Evolutionary conservation across 768 basidiomycete genomes (phyloP).

Genomic region (Leccinellum rugosiceps): DNA sequence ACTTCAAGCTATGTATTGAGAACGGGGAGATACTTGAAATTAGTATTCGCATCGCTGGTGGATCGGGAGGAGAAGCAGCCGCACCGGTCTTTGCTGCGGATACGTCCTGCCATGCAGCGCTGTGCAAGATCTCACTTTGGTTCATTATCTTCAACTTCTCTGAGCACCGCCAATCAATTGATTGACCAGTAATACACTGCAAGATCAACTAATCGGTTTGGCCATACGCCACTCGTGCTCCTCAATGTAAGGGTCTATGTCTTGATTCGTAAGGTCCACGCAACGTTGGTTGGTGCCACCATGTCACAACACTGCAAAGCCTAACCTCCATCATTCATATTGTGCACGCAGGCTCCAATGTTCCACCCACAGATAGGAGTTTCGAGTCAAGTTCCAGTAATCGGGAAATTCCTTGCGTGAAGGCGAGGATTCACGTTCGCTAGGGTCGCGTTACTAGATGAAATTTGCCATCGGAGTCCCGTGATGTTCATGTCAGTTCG

Average conservation of each 20-base stretch:
- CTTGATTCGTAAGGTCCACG: neutral
- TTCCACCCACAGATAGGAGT: constrained; percentile 9
- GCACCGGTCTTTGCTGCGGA: constrained; percentile 16
- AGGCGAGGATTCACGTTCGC: neutral
- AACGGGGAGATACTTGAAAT: neutral
- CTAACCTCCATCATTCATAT: constrained; percentile 2
- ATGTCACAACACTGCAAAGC: neutral
- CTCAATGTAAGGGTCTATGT: constrained; percentile 1
- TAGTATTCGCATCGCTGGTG: constrained; percentile 7
- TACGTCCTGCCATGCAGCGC: neutral
- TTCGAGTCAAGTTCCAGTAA: too few species aligned
- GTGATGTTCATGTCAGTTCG: neutral
- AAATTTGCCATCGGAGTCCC: neutral
- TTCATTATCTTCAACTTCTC: constrained; percentile 9
- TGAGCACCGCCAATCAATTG: constrained; percentile 15
- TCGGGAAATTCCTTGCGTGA: too few species aligned
- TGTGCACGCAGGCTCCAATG: constrained; percentile 1
- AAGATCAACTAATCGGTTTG: neutral
- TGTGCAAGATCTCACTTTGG: constrained; percentile 2
- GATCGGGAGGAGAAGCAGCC: constrained; percentile 16
- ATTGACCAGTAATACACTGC: neutral
- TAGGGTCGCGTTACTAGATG: neutral
- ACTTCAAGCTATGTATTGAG: constrained; percentile 9
- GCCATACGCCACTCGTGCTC: neutral
- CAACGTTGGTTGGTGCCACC: neutral